Conservation (phyloP, 129 eudicot genomes). For the Escallonia herrerae region DNA sequence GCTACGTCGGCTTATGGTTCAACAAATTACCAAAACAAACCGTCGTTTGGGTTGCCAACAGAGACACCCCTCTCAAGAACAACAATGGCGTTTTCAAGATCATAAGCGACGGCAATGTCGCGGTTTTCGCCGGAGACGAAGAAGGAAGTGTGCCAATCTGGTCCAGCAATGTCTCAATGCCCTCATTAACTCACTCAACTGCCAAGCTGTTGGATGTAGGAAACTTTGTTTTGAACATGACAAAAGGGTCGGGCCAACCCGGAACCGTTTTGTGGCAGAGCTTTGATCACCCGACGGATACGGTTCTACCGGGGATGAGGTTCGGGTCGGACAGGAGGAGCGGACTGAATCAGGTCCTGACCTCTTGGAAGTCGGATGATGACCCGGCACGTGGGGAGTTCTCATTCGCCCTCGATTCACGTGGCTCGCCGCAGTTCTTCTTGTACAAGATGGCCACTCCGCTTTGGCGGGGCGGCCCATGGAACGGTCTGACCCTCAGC, state of each 20-base stretch:
- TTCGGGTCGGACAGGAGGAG: constrained; percentile 3
- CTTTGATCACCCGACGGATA: constrained; percentile 6
- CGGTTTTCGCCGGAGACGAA: neutral
- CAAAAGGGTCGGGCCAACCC: neutral
- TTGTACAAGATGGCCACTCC: neutral
- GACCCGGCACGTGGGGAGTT: constrained; percentile 2
- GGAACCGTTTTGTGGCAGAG: neutral
- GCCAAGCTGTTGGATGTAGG: constrained; percentile 1
- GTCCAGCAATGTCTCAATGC: neutral
- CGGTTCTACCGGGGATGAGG: neutral
- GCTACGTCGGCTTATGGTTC: constrained; percentile 28
- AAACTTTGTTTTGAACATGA: neutral
- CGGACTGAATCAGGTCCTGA: neutral
- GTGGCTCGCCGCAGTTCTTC: constrained; percentile 1
- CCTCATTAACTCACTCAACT: neutral
- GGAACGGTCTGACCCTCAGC: neutral
- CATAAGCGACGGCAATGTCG: neutral
- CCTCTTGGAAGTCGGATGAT: neutral
- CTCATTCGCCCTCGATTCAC: neutral
- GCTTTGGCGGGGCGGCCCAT: neutral
- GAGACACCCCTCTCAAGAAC: constrained; percentile 16
- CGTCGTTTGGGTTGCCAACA: constrained; percentile 31
- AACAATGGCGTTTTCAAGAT: neutral
- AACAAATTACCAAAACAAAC: constrained; percentile 5
- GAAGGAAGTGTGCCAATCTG: neutral